Evolutionary conservation across 2,329 filamentous ascomycete species (phyloP).

Genomic region (Didymella arachidicola): DNA sequence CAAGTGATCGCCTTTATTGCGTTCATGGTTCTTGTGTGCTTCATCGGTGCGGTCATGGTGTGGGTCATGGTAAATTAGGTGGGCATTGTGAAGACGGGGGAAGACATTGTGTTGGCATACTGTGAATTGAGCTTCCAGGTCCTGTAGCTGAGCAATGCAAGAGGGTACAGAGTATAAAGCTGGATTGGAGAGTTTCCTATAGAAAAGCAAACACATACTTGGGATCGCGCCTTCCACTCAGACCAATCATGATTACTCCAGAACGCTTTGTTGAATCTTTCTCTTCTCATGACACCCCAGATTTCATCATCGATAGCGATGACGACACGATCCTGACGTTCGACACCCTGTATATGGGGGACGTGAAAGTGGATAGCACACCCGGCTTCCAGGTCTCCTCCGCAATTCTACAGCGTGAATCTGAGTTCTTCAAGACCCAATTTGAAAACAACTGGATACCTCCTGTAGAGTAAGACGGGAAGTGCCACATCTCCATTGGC

Average conservation of each 20-base stretch:
- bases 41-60: not conserved
- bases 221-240: not conserved
- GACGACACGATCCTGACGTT: not conserved
- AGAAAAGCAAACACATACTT: not conserved
- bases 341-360: not conserved
- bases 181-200: not conserved
- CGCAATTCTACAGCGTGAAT: not conserved
- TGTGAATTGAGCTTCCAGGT: not conserved
- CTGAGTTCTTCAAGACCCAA: not conserved
- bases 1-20: not conserved
- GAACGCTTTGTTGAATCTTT: not conserved
- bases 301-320: not conserved
- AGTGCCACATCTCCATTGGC: not conserved
- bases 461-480: not conserved
- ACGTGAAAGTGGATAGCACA: not conserved
- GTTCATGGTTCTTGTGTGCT: not conserved
- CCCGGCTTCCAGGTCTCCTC: not conserved
- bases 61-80: not conserved
- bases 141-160: not conserved
- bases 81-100: not conserved
- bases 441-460: not conserved
- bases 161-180: not conserved
- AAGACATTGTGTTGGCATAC: not conserved
- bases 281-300: too few species aligned
- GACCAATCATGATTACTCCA: not conserved